These are phyloP conservation scores for Coniferiporia weirii DNA, from an alignment of 1,284 basidiomycete species.

Conservation along the genomic window DNA sequence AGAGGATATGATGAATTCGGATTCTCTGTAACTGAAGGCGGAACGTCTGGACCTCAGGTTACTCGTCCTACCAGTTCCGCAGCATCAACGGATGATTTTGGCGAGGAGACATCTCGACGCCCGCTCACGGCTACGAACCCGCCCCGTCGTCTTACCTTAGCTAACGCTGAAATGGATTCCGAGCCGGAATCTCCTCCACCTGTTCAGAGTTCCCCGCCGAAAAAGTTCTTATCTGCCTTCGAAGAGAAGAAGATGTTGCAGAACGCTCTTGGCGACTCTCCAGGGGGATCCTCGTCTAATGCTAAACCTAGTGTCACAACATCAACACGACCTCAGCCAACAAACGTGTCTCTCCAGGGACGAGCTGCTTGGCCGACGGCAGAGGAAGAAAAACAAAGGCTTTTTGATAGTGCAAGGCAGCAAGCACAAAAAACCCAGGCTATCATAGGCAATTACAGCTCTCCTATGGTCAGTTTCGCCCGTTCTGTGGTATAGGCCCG, in stretches of 20 bases:
- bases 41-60: not conserved
- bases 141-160: slow-evolving; percentile 19
- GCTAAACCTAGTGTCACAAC: not conserved
- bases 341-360: slow-evolving; percentile 9
- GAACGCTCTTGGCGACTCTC: not conserved
- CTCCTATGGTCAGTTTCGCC: slow-evolving; percentile 7
- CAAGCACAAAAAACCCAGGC: slow-evolving; percentile 25
- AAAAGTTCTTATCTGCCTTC: slow-evolving; percentile 15
- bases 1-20: slow-evolving; percentile 16
- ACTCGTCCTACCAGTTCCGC: not conserved
- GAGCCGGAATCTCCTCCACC: slow-evolving; percentile 16
- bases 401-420: slow-evolving; percentile 57
- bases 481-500: not conserved
- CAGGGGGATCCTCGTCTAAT: not conserved
- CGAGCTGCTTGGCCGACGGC: slow-evolving; percentile 52
- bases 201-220: slow-evolving; percentile 6
- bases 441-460: slow-evolving; percentile 11
- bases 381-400: slow-evolving; percentile 64
- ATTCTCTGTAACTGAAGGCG: not conserved
- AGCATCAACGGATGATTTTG: not conserved
- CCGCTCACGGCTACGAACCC: slow-evolving; percentile 2
- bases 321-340: slow-evolving; percentile 10
- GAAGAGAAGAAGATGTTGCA: slow-evolving; percentile 14
- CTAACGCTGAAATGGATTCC: slow-evolving; percentile 19
- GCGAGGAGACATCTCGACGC: not conserved